Conservation (phyloP, 2,329 filamentous ascomycete genomes). For the Penicillium crustosum region DNA sequence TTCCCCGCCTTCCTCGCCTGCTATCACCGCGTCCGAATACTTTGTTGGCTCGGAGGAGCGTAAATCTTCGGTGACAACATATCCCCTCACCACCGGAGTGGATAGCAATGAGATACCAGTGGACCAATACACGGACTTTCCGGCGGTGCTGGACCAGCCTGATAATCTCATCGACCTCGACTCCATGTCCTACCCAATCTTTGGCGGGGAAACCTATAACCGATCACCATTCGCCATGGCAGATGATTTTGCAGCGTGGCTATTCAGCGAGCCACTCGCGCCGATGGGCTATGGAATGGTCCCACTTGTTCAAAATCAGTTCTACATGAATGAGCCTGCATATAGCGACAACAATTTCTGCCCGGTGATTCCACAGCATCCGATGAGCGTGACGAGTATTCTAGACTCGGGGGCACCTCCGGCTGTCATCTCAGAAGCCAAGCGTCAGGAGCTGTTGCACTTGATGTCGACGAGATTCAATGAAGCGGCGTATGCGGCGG, state of each 20-base stretch:
- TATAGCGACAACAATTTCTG: slow-evolving; percentile 50
- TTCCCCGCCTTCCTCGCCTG: slow-evolving; percentile 24
- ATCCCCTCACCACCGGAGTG: slow-evolving; percentile 22
- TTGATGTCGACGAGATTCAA: slow-evolving; percentile 80
- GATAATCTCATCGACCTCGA: slow-evolving; percentile 33
- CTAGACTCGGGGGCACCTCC: slow-evolving; percentile 78
- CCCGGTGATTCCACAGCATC: slow-evolving; percentile 62
- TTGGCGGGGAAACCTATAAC: slow-evolving; percentile 78
- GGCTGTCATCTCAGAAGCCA: slow-evolving; percentile 79
- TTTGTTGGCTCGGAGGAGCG: slow-evolving; percentile 15
- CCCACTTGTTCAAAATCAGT: slow-evolving; percentile 49
- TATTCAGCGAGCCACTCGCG: slow-evolving; percentile 70
- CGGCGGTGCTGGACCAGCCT: slow-evolving; percentile 15
- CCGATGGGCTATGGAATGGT: slow-evolving; percentile 52
- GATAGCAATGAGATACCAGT: slow-evolving; percentile 19
- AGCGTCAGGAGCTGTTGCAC: slow-evolving; percentile 78
- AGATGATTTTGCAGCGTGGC: slow-evolving; percentile 81
- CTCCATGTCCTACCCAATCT: slow-evolving; percentile 67
- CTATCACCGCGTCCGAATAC: slow-evolving; percentile 24
- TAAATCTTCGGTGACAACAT: slow-evolving; percentile 21
- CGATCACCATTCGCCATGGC: slow-evolving; percentile 86
- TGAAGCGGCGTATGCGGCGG: slow-evolving; percentile 71
- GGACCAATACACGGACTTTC: slow-evolving; percentile 21
- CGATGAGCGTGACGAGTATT: slow-evolving; percentile 86
- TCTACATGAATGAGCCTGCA: slow-evolving; percentile 51